A percentile compares a stretch with the other conserved stretches of the same genome.
Conservation (phyloP, 495 filamentous ascomycete species). For the Aspergillus taichungensis region DNA sequence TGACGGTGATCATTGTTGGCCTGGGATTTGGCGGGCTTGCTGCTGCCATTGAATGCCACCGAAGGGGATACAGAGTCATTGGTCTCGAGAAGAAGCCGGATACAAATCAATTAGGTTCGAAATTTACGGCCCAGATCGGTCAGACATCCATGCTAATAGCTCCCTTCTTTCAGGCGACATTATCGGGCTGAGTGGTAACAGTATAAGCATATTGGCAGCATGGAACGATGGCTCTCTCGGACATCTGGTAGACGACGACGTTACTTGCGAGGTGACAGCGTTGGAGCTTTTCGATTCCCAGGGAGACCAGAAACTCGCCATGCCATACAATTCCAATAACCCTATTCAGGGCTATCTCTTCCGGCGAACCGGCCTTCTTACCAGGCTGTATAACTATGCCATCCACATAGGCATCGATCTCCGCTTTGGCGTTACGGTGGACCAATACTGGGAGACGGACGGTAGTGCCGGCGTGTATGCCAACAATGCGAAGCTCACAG, state of each 20-base stretch:
- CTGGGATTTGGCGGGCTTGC: constrained; percentile 52
- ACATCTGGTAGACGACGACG: no score
- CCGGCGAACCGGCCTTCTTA: constrained; percentile 45
- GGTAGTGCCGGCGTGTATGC: constrained; percentile 6
- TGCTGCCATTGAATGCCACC: constrained; percentile 49
- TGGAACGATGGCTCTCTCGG: no score
- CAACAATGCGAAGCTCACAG: background rate
- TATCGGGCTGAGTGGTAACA: no score
- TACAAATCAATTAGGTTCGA: constrained; percentile 32
- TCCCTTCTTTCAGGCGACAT: no score
- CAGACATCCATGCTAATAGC: no score
- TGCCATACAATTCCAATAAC: background rate
- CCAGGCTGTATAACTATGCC: constrained; percentile 36
- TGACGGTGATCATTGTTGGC: constrained; percentile 12
- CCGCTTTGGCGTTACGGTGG: constrained; percentile 2
- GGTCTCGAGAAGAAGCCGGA: constrained; percentile 47
- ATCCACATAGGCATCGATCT: constrained; percentile 5
- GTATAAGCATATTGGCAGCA: no score
- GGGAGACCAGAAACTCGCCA: no score
- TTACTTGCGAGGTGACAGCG: constrained; percentile 55
- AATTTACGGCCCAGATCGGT: no score
- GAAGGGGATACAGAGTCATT: constrained; percentile 53
- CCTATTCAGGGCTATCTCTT: background rate
- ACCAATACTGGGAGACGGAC: constrained; percentile 9
- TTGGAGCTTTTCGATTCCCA: no score